Percentiles rank a stretch among this genome's conserved stretches.
Conservation (phyloP, 202 grass and related monocot species). For the Alloteropsis angusta region DNA sequence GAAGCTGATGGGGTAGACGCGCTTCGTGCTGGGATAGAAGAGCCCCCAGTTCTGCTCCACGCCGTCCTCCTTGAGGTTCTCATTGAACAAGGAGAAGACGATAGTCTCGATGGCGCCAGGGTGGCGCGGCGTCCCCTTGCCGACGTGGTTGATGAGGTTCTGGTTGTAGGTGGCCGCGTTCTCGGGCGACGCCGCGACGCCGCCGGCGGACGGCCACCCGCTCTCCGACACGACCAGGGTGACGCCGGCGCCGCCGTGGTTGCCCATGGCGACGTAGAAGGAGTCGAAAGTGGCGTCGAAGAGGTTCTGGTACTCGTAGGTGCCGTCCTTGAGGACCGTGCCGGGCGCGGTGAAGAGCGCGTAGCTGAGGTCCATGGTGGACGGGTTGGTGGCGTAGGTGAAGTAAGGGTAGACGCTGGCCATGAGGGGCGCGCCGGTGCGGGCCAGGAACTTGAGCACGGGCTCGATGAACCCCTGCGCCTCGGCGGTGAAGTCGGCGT, state of each 20-base stretch:
- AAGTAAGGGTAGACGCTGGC: slow-evolving; percentile 36
- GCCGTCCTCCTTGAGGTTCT: slow-evolving; percentile 36
- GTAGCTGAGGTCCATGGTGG: slow-evolving; percentile 4
- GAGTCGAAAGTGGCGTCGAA: slow-evolving; percentile 46
- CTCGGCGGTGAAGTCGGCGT: neutral
- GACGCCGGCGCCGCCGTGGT: slow-evolving; percentile 20
- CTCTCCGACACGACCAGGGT: slow-evolving; percentile 38
- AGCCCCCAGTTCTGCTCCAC: slow-evolving; percentile 54
- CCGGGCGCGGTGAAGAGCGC: slow-evolving; percentile 27
- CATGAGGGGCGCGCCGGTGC: slow-evolving; percentile 23
- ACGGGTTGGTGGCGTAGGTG: slow-evolving; percentile 5
- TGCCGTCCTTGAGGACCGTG: neutral
- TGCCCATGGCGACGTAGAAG: slow-evolving; percentile 31
- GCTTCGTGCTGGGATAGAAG: slow-evolving; percentile 29
- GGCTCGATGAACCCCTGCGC: slow-evolving; percentile 8
- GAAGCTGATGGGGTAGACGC: slow-evolving; percentile 36
- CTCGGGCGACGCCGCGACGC: neutral
- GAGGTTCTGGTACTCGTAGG: slow-evolving; percentile 25
- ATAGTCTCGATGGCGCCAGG: slow-evolving; percentile 34
- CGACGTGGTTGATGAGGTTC: slow-evolving; percentile 40
- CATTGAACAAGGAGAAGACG: slow-evolving; percentile 54
- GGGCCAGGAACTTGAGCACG: slow-evolving; percentile 23
- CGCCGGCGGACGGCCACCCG: slow-evolving; percentile 40
- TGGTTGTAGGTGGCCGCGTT: slow-evolving; percentile 39
- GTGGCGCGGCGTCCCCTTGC: slow-evolving; percentile 2